Conservation (phyloP, 2,329 filamentous ascomycete genomes). For the Akanthomyces dipterigenus region DNA sequence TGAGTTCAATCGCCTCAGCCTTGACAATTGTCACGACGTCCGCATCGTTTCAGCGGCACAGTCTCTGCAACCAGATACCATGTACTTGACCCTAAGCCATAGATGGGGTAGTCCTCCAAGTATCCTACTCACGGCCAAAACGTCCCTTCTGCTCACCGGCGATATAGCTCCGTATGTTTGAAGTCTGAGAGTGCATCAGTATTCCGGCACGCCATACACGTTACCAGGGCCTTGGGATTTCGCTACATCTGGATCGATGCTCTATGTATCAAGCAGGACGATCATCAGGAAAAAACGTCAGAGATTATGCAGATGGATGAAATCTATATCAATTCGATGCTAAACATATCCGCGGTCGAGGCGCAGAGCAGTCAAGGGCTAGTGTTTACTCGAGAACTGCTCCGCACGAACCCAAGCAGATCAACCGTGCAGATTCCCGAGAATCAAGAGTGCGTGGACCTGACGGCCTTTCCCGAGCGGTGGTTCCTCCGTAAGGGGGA, state of each 20-base stretch:
- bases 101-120: neutral
- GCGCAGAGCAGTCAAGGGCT: neutral
- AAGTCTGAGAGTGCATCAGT: neutral
- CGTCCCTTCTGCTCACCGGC: neutral
- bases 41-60: neutral
- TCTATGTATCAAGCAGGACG: neutral
- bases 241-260: neutral
- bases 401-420: neutral
- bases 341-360: neutral
- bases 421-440: neutral
- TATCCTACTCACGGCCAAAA: neutral
- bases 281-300: neutral
- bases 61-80: neutral
- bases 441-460: neutral
- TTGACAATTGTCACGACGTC: neutral
- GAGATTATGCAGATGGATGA: neutral
- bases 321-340: neutral
- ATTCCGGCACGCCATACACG: neutral
- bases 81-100: neutral
- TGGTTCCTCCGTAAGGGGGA: neutral
- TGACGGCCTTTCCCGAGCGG: neutral
- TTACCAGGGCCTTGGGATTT: neutral
- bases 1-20: neutral
- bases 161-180: neutral
- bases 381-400: neutral